These are phyloP conservation scores for Ophiosphaerella herpotricha DNA, from an alignment of 2,329 filamentous ascomycete species.

Conservation along the genomic window DNA sequence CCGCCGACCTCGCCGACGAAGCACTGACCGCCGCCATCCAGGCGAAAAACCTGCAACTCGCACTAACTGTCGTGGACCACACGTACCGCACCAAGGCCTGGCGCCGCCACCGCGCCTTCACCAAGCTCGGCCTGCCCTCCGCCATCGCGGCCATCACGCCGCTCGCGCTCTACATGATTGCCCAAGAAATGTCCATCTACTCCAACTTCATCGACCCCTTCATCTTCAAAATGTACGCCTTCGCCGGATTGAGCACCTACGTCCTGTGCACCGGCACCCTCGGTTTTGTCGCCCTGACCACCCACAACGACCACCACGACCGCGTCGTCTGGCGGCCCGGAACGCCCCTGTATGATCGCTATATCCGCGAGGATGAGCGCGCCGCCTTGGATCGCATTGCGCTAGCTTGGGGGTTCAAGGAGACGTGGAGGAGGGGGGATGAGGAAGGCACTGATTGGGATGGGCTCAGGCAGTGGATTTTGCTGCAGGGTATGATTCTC, in stretches of 20 bases:
- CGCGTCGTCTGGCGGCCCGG: slow-evolving; percentile 89
- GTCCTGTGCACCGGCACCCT: slow-evolving; percentile 79
- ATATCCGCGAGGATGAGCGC: slow-evolving; percentile 88
- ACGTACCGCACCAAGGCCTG: slow-evolving; percentile 71
- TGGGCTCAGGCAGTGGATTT: slow-evolving; percentile 78
- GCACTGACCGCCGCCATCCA: slow-evolving; percentile 82
- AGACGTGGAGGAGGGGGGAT: slow-evolving; percentile 78
- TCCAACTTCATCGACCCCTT: slow-evolving; percentile 78
- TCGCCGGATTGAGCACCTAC: slow-evolving; percentile 82
- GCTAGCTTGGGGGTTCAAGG: slow-evolving; percentile 88
- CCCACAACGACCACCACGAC: slow-evolving; percentile 92
- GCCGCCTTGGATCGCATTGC: slow-evolving; percentile 85
- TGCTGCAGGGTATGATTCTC: slow-evolving; percentile 83
- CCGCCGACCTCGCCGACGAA: slow-evolving; percentile 68
- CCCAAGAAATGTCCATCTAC: slow-evolving; percentile 66
- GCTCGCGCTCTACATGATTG: slow-evolving; percentile 70
- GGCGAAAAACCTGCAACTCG: slow-evolving; percentile 75
- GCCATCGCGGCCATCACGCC: slow-evolving; percentile 63
- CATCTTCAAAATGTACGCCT: slow-evolving; percentile 76
- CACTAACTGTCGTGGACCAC: slow-evolving; percentile 74
- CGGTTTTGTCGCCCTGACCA: slow-evolving; percentile 82
- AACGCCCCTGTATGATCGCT: slow-evolving; percentile 77
- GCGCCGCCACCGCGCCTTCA: slow-evolving; percentile 68
- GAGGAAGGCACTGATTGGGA: slow-evolving; percentile 94
- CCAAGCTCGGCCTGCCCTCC: slow-evolving; percentile 65